Percentiles rank a stretch among this genome's conserved stretches.
These are phyloP conservation scores for Epichloe baconii DNA, from an alignment of 2,329 filamentous ascomycete genomes.

Conservation along the genomic window DNA sequence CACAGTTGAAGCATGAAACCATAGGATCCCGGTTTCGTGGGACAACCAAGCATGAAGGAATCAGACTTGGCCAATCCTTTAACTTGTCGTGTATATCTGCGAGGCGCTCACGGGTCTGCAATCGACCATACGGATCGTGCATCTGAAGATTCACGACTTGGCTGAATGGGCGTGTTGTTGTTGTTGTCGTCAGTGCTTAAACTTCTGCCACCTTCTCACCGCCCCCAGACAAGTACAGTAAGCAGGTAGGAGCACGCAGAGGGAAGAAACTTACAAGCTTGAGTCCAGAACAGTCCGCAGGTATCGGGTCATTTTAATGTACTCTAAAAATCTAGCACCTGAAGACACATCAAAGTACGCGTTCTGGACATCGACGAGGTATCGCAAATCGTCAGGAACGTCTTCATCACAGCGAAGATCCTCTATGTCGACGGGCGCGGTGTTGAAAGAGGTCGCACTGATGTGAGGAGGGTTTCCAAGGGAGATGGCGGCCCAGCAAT, in stretches of 20 bases:
- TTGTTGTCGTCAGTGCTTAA: neutral
- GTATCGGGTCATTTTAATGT: slow-evolving; percentile 18
- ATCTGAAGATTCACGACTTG: slow-evolving; percentile 12
- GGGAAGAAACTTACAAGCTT: slow-evolving; percentile 17
- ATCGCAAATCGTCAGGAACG: slow-evolving; percentile 20
- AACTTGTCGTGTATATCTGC: slow-evolving; percentile 16
- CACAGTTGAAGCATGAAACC: slow-evolving; percentile 14
- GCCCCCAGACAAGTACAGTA: neutral
- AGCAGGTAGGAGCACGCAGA: neutral
- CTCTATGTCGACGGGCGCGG: slow-evolving; percentile 24
- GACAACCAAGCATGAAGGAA: slow-evolving; percentile 23
- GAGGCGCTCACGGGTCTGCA: slow-evolving; percentile 12
- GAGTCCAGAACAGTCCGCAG: slow-evolving; percentile 21
- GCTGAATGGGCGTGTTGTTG: slow-evolving; percentile 8
- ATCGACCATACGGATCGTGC: slow-evolving; percentile 8
- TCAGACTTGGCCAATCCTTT: slow-evolving; percentile 22
- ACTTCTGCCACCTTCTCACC: too few species aligned
- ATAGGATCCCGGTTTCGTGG: slow-evolving; percentile 4
- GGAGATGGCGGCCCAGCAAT: slow-evolving; percentile 32
- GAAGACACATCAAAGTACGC: slow-evolving; percentile 20
- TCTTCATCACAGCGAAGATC: slow-evolving; percentile 31
- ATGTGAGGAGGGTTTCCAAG: slow-evolving; percentile 35
- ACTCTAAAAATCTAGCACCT: slow-evolving; percentile 25
- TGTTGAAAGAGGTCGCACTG: slow-evolving; percentile 26
- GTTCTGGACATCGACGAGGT: slow-evolving; percentile 22